A percentile compares a stretch with the other conserved stretches of the same genome.
Evolutionary conservation across 768 basidiomycete species (phyloP).

Genomic region (Xerocomellus chrysenteron): DNA sequence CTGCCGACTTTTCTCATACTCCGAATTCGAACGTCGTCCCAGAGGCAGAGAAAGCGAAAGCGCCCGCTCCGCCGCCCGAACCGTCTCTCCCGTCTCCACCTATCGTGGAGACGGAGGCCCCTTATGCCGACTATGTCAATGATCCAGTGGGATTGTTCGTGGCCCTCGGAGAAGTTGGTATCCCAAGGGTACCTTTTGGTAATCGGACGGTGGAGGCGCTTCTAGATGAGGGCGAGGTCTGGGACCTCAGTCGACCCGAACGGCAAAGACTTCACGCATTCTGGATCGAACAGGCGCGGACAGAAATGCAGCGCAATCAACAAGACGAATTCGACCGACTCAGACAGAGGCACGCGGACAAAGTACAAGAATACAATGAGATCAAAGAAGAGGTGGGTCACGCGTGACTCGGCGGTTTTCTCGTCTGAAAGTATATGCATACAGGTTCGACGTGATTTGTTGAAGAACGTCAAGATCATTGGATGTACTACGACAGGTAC

Average conservation of each 20-base stretch:
- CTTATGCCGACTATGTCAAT: conserved; percentile 18
- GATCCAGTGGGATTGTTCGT: conserved; percentile 37
- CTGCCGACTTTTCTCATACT: background rate
- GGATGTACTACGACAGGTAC: conserved; percentile 78
- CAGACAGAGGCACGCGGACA: conserved; percentile 42
- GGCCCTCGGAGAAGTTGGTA: conserved; percentile 32
- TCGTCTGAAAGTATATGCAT: background rate
- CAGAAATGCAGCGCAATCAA: conserved; percentile 28
- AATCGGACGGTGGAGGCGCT: conserved; percentile 40
- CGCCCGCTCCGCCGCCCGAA: background rate
- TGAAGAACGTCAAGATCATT: conserved; percentile 57
- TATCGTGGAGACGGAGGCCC: background rate
- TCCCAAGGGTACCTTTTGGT: conserved; percentile 40
- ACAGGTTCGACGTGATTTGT: conserved; percentile 55
- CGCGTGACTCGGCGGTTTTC: background rate
- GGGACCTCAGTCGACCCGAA: conserved; percentile 54
- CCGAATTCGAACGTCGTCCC: background rate
- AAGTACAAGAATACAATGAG: conserved; percentile 35
- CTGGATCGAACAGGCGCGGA: conserved; percentile 49
- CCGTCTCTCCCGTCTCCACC: background rate
- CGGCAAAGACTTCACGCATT: conserved; percentile 41
- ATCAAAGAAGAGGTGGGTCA: conserved; percentile 53
- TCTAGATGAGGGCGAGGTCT: conserved; percentile 40
- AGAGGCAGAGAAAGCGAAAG: background rate
- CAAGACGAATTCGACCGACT: conserved; percentile 43